These are phyloP conservation scores for Calonectria montana DNA, from an alignment of 2,329 filamentous ascomycete species.

Conservation along the genomic window DNA sequence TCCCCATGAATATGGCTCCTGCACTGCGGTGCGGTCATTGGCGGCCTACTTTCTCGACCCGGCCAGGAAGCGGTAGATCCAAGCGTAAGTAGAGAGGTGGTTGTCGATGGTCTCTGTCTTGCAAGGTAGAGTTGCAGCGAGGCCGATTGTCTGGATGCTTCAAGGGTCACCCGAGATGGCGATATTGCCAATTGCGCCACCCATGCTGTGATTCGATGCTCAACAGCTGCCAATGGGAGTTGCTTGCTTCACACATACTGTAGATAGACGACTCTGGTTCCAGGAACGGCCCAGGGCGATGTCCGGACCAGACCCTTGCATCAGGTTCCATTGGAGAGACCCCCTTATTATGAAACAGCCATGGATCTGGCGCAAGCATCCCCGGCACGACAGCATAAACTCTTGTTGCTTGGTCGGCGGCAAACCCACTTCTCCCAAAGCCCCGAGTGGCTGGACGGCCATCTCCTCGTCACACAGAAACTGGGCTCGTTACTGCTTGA, in stretches of 20 bases:
- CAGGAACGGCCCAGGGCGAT: conserved; percentile 24
- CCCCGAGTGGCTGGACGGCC: conserved; percentile 29
- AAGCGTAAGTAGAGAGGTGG: conserved; percentile 10
- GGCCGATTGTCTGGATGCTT: neutral
- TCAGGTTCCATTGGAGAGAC: conserved; percentile 27
- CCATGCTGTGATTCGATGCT: conserved; percentile 22
- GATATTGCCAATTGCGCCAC: conserved; percentile 17
- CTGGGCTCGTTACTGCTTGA: conserved; percentile 24
- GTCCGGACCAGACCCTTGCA: conserved; percentile 29
- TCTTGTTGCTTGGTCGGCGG: conserved; percentile 25
- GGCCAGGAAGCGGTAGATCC: neutral
- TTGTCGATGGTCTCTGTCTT: neutral
- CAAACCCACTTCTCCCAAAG: conserved; percentile 31
- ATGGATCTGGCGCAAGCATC: conserved; percentile 33
- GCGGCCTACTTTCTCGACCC: neutral
- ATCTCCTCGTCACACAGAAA: conserved; percentile 27
- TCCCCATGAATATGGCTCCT: conserved; percentile 7
- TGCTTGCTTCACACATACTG: neutral
- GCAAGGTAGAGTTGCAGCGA: conserved; percentile 8
- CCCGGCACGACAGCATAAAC: conserved; percentile 32
- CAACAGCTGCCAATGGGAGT: conserved; percentile 5
- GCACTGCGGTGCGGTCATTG: neutral
- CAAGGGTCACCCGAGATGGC: conserved; percentile 14
- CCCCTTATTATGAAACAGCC: conserved; percentile 40
- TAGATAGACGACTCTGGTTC: conserved; percentile 14